Evolutionary conservation across 176 grass and related monocot genomes (phyloP), one percentile per base, ranked within the genome.

Genomic region (Oryza longistaminata): DNA sequence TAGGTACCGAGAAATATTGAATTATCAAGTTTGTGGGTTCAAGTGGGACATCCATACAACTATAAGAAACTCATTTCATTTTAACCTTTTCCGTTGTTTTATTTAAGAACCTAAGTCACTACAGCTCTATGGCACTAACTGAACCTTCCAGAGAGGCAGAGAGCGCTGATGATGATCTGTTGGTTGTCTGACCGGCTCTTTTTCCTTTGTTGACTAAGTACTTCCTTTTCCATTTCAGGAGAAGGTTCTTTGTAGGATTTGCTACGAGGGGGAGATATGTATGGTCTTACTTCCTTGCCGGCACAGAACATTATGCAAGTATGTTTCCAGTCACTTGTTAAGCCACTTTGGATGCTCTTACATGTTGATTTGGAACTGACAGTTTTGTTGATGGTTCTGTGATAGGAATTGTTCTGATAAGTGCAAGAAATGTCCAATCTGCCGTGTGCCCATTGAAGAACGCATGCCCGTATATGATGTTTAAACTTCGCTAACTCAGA

Each of bases 341-440:
- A 17, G 21, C 70, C 14, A 75, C 60, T 43, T 77, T 69, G 43
- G 29, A 19, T 75, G 19, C 58, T 58, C 17, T 45, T 50, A 26
- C 17, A 52, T 80, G 67, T 77, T 77, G 45, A 39, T 58, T 78
- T 58, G 22, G 43, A 7, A 65, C 80, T 29, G 48, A 48, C 5
- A 77, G 80, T 76, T 81, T 69, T 62, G 49, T 79, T 82, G 43
- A 45, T 65, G 73, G 34, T 61, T 83, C 42, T 73, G 68, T 74
- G 19, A 70, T 80, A 99, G 97, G 73, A 83, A 88, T 39, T 99
- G 97, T 84, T 73, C 90, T 25, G 97, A 99, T 11, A 96, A 96
- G 84, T 99, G 97, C 81, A 96, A 99, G 85, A 99, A 95, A 87
- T 99, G 97, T 79, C 97, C 97, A 15, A 96, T 99, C 84, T 99